A percentile compares a stretch with the other conserved stretches of the same genome.
These are phyloP conservation scores for Pythium pyrilobum DNA, from an alignment of 352 stramenopile genomes.

Conservation along the genomic window DNA sequence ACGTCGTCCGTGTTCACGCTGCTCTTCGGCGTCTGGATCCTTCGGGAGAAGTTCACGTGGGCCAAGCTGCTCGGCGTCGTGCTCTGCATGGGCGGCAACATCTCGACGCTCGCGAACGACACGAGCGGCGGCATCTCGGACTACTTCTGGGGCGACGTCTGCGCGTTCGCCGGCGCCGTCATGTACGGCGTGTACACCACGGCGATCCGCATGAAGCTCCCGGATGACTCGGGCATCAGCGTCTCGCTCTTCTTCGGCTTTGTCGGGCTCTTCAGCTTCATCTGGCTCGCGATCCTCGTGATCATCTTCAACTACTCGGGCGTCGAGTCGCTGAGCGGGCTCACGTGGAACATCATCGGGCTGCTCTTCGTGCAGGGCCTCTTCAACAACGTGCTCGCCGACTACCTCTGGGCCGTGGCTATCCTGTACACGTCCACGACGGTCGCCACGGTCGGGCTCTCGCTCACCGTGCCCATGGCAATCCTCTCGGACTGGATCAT, in stretches of 20 bases:
- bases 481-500: conserved; percentile 88
- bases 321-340: conserved; percentile 50
- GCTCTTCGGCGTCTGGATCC: conserved; percentile 71
- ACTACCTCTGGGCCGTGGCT: conserved; percentile 94
- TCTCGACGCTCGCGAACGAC: conserved; percentile 83
- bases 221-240: conserved; percentile 83
- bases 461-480: conserved; percentile 94
- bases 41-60: conserved; percentile 79
- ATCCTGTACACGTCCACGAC: conserved; percentile 95
- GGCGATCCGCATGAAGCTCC: conserved; percentile 62
- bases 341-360: conserved; percentile 74
- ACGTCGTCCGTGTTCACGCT: conserved; percentile 95
- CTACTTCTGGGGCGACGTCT: conserved; percentile 51
- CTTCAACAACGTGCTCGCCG: conserved; percentile 93
- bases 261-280: conserved; percentile 88
- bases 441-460: conserved; percentile 93
- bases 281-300: conserved; percentile 71
- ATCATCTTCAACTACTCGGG: conserved; percentile 52
- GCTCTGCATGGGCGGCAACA: conserved; percentile 84
- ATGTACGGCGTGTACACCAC: conserved; percentile 95
- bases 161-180: conserved; percentile 70
- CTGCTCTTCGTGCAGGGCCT: conserved; percentile 88
- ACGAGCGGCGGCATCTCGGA: conserved; percentile 25
- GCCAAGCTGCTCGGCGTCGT: conserved; percentile 82
- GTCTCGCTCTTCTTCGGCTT: conserved; percentile 94